phyloP scores from a whole-genome alignment of 345 rosid species.

The Eucalyptus pauciflora region DNA sequence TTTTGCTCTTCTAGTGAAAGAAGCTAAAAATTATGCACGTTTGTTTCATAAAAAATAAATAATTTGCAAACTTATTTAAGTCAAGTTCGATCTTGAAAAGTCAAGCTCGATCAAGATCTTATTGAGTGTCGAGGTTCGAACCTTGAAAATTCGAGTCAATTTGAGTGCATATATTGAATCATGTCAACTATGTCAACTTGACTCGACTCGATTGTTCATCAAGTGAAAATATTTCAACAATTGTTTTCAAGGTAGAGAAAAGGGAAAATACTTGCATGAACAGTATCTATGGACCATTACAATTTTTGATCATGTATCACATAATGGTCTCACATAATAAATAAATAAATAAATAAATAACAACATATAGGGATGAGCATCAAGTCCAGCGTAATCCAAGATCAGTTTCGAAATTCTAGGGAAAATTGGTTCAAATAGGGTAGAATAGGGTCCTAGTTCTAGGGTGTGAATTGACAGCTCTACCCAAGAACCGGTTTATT shows the following conservation, averaged over 20 bases:
- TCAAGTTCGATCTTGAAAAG: background rate
- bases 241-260: background rate
- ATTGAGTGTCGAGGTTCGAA: accelerated
- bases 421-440: background rate
- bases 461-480: background rate
- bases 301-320: background rate
- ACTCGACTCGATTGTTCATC: background rate
- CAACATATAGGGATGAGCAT: background rate
- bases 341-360: background rate
- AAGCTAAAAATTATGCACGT: background rate
- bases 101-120: background rate
- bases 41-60: background rate
- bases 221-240: background rate
- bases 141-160: background rate
- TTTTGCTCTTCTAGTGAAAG: background rate
- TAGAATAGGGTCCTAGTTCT: background rate
- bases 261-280: background rate
- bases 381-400: background rate
- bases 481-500: accelerated
- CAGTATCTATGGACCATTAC: accelerated
- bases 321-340: background rate
- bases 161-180: accelerated
- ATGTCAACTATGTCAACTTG: background rate
- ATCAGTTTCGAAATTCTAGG: background rate
- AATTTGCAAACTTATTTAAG: background rate